Evolutionary conservation across 2,329 filamentous ascomycete genomes (phyloP), one percentile per base, ranked within the genome.

Genomic region (Cladosporium sp.): DNA sequence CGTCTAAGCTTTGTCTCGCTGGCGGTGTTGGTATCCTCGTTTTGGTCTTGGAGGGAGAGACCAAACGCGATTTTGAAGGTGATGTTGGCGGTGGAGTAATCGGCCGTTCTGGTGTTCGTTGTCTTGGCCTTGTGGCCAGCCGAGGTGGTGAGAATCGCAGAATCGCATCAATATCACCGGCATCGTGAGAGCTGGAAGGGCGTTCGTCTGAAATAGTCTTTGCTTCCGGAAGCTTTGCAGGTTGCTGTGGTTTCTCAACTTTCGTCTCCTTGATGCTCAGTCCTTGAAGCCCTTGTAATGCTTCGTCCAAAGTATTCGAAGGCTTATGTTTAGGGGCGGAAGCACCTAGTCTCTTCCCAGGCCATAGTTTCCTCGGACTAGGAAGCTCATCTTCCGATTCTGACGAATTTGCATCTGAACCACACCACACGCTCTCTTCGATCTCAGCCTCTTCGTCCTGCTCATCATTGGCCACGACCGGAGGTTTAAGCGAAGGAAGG

Each of bases 1-100:
- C 75, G 61, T 87, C 84, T 39, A 79, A 79, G 55, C 74, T 81
- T 20, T 79, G 79, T 25, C 76, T 73, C 59, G 85, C 78, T 3
- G 82, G 81, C 1, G 82, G 82, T 37, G 75, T 74, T 2, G 84
- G 84, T 40, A 86, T 83, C 0, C 70, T 66, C 19, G 68, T 61
- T 51, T 68, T 73, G 19, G 70, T 66, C 64, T 83, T 81, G 1
- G 75, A 76, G 3, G 81, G 81, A 14, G 80, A 82, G 20, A 73
- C 71, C 3, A 81, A 69, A 12, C 67, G 68, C 5, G 68, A 66
- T 59, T 74, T 78, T 8, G 73, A 74, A 39, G 79, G 78, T 42
- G 76, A 80, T 20, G 55, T 49, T 12, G 71, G 66, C 15, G 73
- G 75, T 17, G 78, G 78, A 39, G 78, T 69, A 8, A 64, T 51